Evolutionary conservation across 768 basidiomycete species (phyloP).

Genomic region (Hypholoma sublateritium): DNA sequence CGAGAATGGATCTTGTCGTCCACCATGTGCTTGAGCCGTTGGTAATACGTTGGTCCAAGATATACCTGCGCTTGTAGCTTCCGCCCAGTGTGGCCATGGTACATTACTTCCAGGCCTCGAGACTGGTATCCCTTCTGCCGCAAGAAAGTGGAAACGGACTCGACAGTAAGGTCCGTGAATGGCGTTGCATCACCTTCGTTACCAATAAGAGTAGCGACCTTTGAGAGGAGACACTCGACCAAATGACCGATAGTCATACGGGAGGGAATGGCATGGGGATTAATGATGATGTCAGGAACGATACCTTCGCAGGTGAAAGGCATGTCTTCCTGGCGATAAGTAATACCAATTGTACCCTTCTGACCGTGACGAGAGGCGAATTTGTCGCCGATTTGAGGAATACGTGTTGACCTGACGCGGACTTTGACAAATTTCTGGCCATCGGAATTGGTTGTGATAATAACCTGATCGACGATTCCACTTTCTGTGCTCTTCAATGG

Average conservation of each 20-base stretch:
- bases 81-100: slow-evolving; percentile 97
- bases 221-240: slow-evolving; percentile 96
- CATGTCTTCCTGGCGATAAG: slow-evolving; percentile 99
- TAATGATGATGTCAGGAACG: slow-evolving; percentile 96
- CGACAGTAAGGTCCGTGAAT: slow-evolving; percentile 97
- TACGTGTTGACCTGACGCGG: slow-evolving; percentile 90
- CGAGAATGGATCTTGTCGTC: slow-evolving; percentile 99
- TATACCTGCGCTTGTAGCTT: slow-evolving; percentile 98
- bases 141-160: slow-evolving; percentile 92
- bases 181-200: slow-evolving; percentile 99
- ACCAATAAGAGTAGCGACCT: slow-evolving; percentile 93
- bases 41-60: slow-evolving; percentile 98
- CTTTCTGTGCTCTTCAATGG: slow-evolving; percentile 98
- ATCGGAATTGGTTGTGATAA: slow-evolving; percentile 94
- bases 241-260: slow-evolving; percentile 99
- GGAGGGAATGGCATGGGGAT: slow-evolving; percentile 99
- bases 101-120: slow-evolving; percentile 97
- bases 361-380: slow-evolving; percentile 99
- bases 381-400: slow-evolving; percentile 98
- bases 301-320: slow-evolving; percentile 98
- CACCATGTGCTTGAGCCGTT: slow-evolving; percentile 99
- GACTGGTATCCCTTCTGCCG: slow-evolving; percentile 93
- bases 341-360: slow-evolving; percentile 99
- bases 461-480: slow-evolving; percentile 95
- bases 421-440: slow-evolving; percentile 99